These are phyloP conservation scores for Talaromyces trachyspermus DNA, from an alignment of 495 filamentous ascomycete species.

Conservation along the genomic window DNA sequence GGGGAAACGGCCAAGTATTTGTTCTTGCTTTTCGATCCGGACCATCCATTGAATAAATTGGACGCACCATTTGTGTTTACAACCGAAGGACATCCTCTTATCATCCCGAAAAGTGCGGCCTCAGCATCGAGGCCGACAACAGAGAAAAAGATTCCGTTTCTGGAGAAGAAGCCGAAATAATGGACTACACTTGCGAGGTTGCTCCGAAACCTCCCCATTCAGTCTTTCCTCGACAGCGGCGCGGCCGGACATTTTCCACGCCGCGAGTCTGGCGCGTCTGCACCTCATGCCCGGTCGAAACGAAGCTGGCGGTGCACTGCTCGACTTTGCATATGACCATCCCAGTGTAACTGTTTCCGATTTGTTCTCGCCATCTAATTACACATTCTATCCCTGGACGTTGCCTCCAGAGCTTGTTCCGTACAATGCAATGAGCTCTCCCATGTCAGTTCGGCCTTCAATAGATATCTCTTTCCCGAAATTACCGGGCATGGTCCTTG, in stretches of 20 bases:
- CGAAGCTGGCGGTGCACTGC: conserved; percentile 43
- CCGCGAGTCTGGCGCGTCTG: conserved; percentile 75
- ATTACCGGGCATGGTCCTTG: conserved; percentile 46
- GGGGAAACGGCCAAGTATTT: conserved; percentile 95
- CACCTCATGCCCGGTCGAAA: conserved; percentile 60
- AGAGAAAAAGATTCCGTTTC: background rate
- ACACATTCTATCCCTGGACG: conserved; percentile 91
- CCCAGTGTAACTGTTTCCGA: conserved; percentile 50
- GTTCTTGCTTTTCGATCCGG: conserved; percentile 76
- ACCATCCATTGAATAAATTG: conserved; percentile 79
- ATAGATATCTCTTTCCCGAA: conserved; percentile 79
- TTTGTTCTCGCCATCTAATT: conserved; percentile 59
- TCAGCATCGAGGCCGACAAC: conserved; percentile 5
- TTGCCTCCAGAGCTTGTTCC: conserved; percentile 68
- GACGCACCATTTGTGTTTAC: conserved; percentile 89
- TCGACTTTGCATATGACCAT: conserved; percentile 43
- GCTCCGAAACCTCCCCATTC: conserved; percentile 52
- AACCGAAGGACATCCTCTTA: conserved; percentile 89
- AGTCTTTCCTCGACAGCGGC: conserved; percentile 74
- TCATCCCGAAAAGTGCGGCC: conserved; percentile 57
- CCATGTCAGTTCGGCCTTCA: conserved; percentile 52
- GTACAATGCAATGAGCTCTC: conserved; percentile 61
- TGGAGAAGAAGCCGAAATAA: background rate
- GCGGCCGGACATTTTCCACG: conserved; percentile 83
- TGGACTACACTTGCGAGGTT: conserved; percentile 46